Conservation (phyloP, 257 asterid species). For the Verbena officinalis region DNA sequence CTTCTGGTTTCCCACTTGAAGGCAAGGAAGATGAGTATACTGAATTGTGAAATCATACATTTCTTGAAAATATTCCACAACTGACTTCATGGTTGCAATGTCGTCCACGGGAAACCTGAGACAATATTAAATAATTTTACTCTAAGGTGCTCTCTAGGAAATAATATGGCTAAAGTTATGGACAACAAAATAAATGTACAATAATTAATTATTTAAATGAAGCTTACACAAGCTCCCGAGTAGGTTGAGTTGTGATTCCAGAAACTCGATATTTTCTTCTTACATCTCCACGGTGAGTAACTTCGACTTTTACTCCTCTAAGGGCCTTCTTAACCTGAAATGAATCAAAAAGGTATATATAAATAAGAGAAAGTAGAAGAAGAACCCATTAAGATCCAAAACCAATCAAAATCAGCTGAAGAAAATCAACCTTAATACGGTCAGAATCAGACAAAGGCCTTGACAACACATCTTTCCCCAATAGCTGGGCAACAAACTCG, state of each 20-base stretch:
- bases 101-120: slow-evolving; percentile 97
- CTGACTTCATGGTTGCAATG: slow-evolving; percentile 86
- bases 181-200: background rate
- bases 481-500: slow-evolving; percentile 84
- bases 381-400: background rate
- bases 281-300: slow-evolving; percentile 91
- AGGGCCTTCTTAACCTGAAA: slow-evolving; percentile 93
- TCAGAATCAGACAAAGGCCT: slow-evolving; percentile 93
- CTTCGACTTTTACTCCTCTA: slow-evolving; percentile 99
- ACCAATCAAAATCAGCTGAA: background rate
- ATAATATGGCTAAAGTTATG: background rate
- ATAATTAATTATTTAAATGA: background rate
- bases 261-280: slow-evolving; percentile 94
- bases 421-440: slow-evolving; percentile 73
- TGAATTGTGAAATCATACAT: slow-evolving; percentile 92
- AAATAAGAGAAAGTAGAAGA: slow-evolving; percentile 5
- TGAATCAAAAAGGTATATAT: background rate
- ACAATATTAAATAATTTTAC: background rate
- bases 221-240: slow-evolving; percentile 92
- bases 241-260: slow-evolving; percentile 92
- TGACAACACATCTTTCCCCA: slow-evolving; percentile 84
- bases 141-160: too few relatives aligned
- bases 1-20: slow-evolving; percentile 99
- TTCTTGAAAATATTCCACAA: slow-evolving; percentile 92
- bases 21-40: slow-evolving; percentile 96